Conservation (phyloP, 176 grass and related monocot species). For the Thinopyrum elongatum region DNA sequence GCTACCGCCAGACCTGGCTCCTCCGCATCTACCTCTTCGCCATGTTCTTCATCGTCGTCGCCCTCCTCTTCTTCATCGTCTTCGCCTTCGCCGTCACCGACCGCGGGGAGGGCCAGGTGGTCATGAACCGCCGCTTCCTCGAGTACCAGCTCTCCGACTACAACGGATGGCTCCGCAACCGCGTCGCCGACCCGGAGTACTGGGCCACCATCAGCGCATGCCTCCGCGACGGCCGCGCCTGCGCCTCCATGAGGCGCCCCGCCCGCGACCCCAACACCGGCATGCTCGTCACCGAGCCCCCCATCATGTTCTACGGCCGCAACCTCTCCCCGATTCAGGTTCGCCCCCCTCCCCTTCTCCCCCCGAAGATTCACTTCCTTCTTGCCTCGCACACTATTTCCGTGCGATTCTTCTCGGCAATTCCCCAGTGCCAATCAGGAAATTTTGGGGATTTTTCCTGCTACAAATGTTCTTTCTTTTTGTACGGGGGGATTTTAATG, state of each 20-base stretch:
- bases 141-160: constrained; percentile 98
- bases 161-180: constrained; percentile 67
- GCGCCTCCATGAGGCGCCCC: constrained; percentile 36
- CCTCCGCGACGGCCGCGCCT: constrained; percentile 66
- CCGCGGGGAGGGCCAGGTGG: constrained; percentile 73
- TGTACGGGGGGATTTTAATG: not conserved
- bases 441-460: not conserved
- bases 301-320: constrained; percentile 56
- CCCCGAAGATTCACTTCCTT: constrained; percentile 1
- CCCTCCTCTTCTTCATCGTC: constrained; percentile 93
- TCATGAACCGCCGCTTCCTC: constrained; percentile 60
- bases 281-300: constrained; percentile 44
- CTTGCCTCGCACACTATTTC: not conserved
- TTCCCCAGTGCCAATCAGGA: not conserved
- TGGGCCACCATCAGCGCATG: constrained; percentile 71
- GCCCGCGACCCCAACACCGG: constrained; percentile 59
- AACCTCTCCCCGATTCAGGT: constrained; percentile 86
- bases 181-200: constrained; percentile 65
- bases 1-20: constrained; percentile 88
- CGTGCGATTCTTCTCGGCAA: constrained; percentile 10
- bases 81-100: constrained; percentile 98
- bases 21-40: constrained; percentile 93
- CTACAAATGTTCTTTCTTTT: not conserved
- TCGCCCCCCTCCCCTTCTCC: not conserved
- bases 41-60: constrained; percentile 95